Base-by-base conservation (phyloP, 176 grass and related monocot genomes). In the Raddia distichophylla region DNA sequence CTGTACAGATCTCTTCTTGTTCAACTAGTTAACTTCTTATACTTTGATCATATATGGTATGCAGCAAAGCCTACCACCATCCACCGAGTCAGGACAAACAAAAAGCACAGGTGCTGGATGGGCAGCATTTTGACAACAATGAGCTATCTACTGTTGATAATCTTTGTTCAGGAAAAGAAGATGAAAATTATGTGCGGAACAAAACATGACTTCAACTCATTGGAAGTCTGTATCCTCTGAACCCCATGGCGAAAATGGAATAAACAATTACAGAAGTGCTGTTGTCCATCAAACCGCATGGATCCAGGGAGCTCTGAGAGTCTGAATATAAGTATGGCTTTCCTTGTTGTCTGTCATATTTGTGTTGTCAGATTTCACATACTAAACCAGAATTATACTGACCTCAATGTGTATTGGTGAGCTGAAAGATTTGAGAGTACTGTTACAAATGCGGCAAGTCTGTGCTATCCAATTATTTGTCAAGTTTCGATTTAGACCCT, bases 41-140 rank as follows among this genome's bases (percentile, higher is more conserved):
- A 71, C 59, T 71, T 72, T 7, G 51, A 62, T 40, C 75, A 76
- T 82, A 14, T 83, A 8, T 84, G 60, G 59, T 80, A 79, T 17
- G 1, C 91, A 99, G 97, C 83, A 85, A 90, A 95, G 76, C 84
- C 69, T 99, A 64, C 97, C 97, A 53, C 86, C 91, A 11, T 68
- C 86, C 0, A 69, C 87, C 8, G 84, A 87, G 67, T 63, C 74
- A 2, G 91, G 81, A 55, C 84, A 90, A 82, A 80, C 85, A 47
- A 99, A 95, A 84, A 83, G 77, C 86, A 85, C 97, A 7, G 93
- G 93, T 80, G 88, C 97, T 59, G 97, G 97, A 78, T 99, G 97
- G 97, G 97, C 97, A 11, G 93, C 93, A 83, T 99, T 99, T 91
- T 99, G 83, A 99, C 27, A 65, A 68, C 42, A 22, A 71, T 64